Evolutionary conservation across 352 stramenopile species (phyloP).

Genomic region (Pythium brassicae): DNA sequence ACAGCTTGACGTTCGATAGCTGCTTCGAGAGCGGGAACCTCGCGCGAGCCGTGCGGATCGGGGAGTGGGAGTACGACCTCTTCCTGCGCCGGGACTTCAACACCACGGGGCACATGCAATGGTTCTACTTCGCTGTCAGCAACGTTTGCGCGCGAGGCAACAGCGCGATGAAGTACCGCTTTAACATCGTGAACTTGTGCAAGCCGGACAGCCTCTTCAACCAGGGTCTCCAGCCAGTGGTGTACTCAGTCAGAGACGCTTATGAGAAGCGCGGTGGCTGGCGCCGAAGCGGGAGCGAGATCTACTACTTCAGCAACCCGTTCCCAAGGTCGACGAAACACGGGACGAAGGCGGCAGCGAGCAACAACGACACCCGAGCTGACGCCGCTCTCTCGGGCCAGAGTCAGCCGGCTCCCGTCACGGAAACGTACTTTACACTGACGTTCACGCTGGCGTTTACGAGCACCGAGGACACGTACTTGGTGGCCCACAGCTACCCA

Average conservation of each 20-base stretch:
- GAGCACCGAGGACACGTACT: constrained; percentile 76
- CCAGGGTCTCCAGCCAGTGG: constrained; percentile 84
- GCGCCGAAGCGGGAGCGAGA: constrained; percentile 63
- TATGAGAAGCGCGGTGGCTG: constrained; percentile 54
- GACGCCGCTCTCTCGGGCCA: background rate
- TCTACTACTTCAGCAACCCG: constrained; percentile 86
- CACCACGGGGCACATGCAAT: constrained; percentile 84
- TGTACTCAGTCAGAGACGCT: constrained; percentile 82
- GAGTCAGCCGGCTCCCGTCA: background rate
- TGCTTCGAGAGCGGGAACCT: constrained; percentile 93
- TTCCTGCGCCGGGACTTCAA: constrained; percentile 85
- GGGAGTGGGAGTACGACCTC: constrained; percentile 87
- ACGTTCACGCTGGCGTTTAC: constrained; percentile 85
- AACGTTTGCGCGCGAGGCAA: constrained; percentile 38
- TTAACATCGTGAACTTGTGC: constrained; percentile 93
- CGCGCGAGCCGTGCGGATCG: constrained; percentile 75
- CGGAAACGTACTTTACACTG: constrained; percentile 76
- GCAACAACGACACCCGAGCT: constrained; percentile 1
- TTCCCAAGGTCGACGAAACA: constrained; percentile 25
- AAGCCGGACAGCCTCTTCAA: constrained; percentile 92
- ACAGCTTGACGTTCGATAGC: constrained; percentile 87
- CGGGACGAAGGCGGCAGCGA: background rate
- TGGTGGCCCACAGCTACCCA: constrained; percentile 90
- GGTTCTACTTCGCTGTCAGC: constrained; percentile 94
- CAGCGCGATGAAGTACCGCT: constrained; percentile 47